A percentile compares a stretch with the other conserved stretches of the same genome.
These are phyloP conservation scores for Talaromyces borbonicus DNA, from an alignment of 495 filamentous ascomycete species.

Conservation along the genomic window DNA sequence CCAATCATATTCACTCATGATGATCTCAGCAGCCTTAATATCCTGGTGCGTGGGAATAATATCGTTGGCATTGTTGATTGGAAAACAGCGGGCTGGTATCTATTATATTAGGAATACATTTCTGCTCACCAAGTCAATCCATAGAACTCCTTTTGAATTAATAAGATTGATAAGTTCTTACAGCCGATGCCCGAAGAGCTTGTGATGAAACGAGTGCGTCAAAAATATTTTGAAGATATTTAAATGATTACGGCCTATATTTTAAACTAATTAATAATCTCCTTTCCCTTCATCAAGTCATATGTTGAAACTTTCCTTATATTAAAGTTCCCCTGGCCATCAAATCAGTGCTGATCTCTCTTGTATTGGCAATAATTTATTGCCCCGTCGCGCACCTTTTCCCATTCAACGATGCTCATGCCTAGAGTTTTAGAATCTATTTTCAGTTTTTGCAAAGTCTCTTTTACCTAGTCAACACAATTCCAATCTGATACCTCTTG, in stretches of 20 bases:
- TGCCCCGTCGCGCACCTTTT: conserved; percentile 16
- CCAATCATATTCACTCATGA: conserved; percentile 31
- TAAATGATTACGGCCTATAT: conserved; percentile 8
- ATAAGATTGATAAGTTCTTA: conserved; percentile 42
- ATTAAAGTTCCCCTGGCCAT: conserved; percentile 19
- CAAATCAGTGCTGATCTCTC: conserved; percentile 25
- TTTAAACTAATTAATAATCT: conserved; percentile 15
- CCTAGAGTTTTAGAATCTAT: conserved; percentile 26
- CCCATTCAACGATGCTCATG: conserved; percentile 25
- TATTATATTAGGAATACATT: conserved; percentile 44
- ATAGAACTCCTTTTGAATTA: conserved; percentile 33
- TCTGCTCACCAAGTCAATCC: conserved; percentile 40
- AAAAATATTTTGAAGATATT: conserved; percentile 29
- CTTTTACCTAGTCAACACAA: conserved; percentile 32
- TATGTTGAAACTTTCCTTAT: conserved; percentile 22
- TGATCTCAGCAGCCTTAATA: conserved; percentile 34
- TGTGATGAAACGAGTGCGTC: conserved; percentile 36
- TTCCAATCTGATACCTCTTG: conserved; percentile 26
- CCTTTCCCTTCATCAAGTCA: conserved; percentile 24
- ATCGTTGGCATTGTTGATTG: conserved; percentile 43
- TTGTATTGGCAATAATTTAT: conserved; percentile 29
- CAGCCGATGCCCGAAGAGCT: conserved; percentile 34
- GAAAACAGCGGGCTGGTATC: conserved; percentile 43
- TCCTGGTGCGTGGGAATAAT: conserved; percentile 26
- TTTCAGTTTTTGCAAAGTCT: conserved; percentile 24